Base-by-base conservation (phyloP, 139 green algal species). In the Chlorella ohadii region DNA sequence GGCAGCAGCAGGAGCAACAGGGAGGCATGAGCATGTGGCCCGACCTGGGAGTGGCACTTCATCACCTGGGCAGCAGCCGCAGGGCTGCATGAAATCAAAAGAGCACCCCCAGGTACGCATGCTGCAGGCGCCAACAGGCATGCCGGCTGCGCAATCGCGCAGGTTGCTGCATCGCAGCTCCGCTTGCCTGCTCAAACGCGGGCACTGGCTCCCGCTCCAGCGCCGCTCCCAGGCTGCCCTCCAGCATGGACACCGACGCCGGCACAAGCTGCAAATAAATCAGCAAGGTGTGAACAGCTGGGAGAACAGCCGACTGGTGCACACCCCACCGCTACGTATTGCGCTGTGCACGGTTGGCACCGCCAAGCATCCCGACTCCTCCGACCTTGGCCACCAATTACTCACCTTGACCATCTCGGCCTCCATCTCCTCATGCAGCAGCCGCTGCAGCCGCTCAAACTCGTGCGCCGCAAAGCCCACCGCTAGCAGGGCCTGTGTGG, bases 371-470 rank as follows among this genome's bases (percentile, higher is more conserved):
- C 59, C n/a, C n/a, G n/a, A n/a, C n/a, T n/a, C n/a, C n/a, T n/a
- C n/a, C n/a, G n/a, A n/a, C n/a, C n/a, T n/a, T 22, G 31, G 1
- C 20, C 59, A 66, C 22, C 20, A 36, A 12, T 25, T 27, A 68
- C 19, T 31, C 41, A 57, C 76, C 76, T 82, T 72, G 25, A 82
- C 76, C 76, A 82, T 57, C 1, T 61, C 76, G 28, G 57, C 76
- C 4, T 82, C 76, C 76, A 82, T 82, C 20, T 82, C 76, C 34
- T 72, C 76, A 1, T 72, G 59, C 76, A 82, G 36, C 57, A 82
- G 28, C 25, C 36, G 59, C 76, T 34, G 76, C 57, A 82, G 59
- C 36, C 76, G 76, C 76, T 72, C 57, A 82, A 82, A 82, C 57
- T 82, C 76, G 34, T 36, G 57, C 59, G 71, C 17, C 59, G 59